Base-by-base conservation (phyloP, 164 flowering plant species). In the Cinnamomum micranthum region DNA sequence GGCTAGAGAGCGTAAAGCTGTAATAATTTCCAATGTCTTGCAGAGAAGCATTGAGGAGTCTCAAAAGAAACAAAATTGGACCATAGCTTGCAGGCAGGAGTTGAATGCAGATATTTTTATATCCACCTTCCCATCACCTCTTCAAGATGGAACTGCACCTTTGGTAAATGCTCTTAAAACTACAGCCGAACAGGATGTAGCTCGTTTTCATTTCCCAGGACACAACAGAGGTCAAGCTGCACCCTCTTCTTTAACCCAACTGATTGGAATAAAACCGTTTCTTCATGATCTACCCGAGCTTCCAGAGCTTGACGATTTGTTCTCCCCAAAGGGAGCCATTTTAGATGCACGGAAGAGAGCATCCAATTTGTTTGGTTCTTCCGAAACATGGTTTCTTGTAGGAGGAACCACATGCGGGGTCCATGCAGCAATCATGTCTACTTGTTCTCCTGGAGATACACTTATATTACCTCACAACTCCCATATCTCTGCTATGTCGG, bases 181-280 rank as follows among this genome's bases (percentile, higher is more conserved):
- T 73, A 86, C 92, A 28, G 94, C 92, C 3, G 75, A 83, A 69
- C 81, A 85, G 77, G 77, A 81, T 79, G 88, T 79, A 59, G 94
- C 92, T n/a, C 80, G 86, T 69, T 89, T 93, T 76, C 93, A 91
- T 78, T 93, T 93, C 75, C 97, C 95, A 0, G 97, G 97, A 14
- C 97, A 91, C 73, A 93, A 93, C 76, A 84, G 92, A 79, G 97
- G 95, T 12, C 84, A 75, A 9, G 93, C 91, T 69, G 94, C 95
- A 15, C 90, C 88, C 11, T 73, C 84, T 55, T 76, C 81, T 41
- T 66, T 87, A 52, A 64, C 82, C 51, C 72, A 74, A 35, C 85
- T 87, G 31, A 83, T 87, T 74, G 90, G 90, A 3, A 6, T 15
- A 52, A 28, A 68, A 50, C 85, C 86, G 23, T 86, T 81, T 75